Base-by-base conservation (phyloP, 768 basidiomycete genomes). In the Boletellus sp. region DNA sequence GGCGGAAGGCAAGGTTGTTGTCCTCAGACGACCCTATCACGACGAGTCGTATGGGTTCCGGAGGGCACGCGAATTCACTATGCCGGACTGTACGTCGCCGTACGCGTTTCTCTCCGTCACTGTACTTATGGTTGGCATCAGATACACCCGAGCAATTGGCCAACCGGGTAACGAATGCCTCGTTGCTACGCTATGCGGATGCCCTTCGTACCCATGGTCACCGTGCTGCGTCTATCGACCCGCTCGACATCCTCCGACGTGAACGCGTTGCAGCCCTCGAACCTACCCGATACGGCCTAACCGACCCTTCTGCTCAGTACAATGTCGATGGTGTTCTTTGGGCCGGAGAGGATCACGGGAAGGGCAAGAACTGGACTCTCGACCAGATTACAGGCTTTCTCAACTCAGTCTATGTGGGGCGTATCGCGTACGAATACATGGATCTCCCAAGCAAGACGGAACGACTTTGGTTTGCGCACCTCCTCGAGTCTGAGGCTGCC, bases 341-440 rank as follows among this genome's bases (percentile, higher is more conserved):
- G 90, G 84, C 83, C 5, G 61, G 66, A 5, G 52, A 57, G 8
- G 54, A 26, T 37, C 53, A 57, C 34, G 49, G n/a, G 38, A 51
- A 47, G 31, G 73, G 60, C 3, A 69, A 61, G 61, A 78, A 67
- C 66, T 90, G 87, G 84, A 78, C 80, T 1, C 74, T 95, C 22
- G 76, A 76, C 28, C 78, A 88, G 38, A 90, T 96, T 51, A 78
- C 77, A 3, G 63, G 73, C 15, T 86, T 89, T 64, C 72, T 96
- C 12, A 79, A 84, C 47, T 68, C 72, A 1, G 77, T 88, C 1
- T 96, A 96, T 62, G 87, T 90, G 24, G 88, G 86, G 2, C 80
- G 81, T 20, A 90, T 96, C 56, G 92, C 88, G 1, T 90, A 94
- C 61, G 94, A 96, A 77, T 93, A 85, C 51, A 90, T 91, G 88